Conservation (phyloP, 108 stramenopile genomes). For the Phaeodactylum tricornutum region DNA sequence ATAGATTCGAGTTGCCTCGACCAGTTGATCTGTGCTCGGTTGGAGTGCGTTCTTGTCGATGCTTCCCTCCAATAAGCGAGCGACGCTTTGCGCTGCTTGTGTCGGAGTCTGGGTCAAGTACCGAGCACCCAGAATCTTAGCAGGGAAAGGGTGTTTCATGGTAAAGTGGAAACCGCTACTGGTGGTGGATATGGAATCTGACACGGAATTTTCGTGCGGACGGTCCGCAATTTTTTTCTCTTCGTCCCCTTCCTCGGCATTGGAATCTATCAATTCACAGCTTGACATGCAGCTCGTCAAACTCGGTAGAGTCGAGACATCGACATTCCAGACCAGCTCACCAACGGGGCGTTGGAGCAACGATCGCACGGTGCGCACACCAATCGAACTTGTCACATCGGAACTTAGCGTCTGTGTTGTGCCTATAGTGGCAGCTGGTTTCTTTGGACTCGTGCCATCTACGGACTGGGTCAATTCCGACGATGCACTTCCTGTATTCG, state of each 20-base stretch:
- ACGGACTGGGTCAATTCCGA: too few species aligned
- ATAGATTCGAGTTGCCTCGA: not conserved
- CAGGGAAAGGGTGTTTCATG: slow-evolving; percentile 45
- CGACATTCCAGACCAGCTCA: too few species aligned
- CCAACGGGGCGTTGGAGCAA: too few species aligned
- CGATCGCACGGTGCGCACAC: too few species aligned
- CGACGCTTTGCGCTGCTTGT: slow-evolving; percentile 36
- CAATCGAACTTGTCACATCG: too few species aligned
- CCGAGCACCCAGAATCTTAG: slow-evolving; percentile 42
- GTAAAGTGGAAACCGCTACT: slow-evolving; percentile 33
- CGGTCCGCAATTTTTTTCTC: not conserved
- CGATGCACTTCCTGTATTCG: too few species aligned
- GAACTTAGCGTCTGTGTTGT: too few species aligned
- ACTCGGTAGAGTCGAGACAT: too few species aligned
- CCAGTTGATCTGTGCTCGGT: not conserved
- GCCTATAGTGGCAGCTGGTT: too few species aligned
- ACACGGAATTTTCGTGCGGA: not conserved
- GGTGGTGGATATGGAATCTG: not conserved
- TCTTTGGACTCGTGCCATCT: too few species aligned
- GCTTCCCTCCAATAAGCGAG: slow-evolving; percentile 3
- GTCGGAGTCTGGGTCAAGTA: slow-evolving; percentile 66
- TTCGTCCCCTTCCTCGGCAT: too few species aligned
- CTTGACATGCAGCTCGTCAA: not conserved
- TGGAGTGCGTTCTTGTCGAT: slow-evolving; percentile 8
- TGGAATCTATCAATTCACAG: too few species aligned